phyloP scores from a whole-genome alignment of 1,284 basidiomycete species.

The Exobasidium cylindrosporum region DNA sequence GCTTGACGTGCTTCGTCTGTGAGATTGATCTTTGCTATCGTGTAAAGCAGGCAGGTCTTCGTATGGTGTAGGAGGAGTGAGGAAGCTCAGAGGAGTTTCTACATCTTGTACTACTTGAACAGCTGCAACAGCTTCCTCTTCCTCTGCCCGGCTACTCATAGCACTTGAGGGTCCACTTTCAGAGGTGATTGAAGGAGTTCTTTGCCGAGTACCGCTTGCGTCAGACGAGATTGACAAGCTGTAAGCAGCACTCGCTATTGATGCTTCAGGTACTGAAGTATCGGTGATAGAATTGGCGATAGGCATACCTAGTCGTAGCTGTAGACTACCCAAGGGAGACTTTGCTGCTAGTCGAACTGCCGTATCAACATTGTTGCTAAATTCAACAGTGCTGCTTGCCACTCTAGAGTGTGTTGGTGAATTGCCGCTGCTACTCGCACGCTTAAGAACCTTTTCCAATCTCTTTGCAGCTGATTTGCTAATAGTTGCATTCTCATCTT shows the following conservation, averaged over 20 bases:
- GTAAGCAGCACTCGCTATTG: background rate
- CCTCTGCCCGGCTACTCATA: background rate
- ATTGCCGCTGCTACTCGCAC: background rate
- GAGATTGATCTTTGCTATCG: background rate
- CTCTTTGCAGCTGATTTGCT: slow-evolving; percentile 41
- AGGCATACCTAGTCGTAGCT: background rate
- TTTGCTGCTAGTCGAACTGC: background rate
- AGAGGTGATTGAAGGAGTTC: background rate
- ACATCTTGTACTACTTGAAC: background rate
- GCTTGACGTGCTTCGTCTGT: background rate
- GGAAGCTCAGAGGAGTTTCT: background rate
- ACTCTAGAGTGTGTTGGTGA: background rate
- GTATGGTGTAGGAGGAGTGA: background rate
- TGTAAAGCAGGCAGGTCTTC: background rate
- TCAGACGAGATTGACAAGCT: background rate
- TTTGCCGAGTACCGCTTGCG: background rate
- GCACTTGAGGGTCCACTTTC: background rate
- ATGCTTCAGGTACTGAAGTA: background rate
- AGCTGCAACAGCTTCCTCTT: background rate
- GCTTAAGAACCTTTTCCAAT: slow-evolving; percentile 30
- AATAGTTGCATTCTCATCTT: slow-evolving; percentile 36
- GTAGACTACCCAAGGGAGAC: background rate
- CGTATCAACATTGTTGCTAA: background rate
- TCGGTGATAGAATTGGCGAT: background rate
- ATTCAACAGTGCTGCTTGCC: background rate